Conservation (phyloP, 306 rosid species). For the Gleditsia sinensis region DNA sequence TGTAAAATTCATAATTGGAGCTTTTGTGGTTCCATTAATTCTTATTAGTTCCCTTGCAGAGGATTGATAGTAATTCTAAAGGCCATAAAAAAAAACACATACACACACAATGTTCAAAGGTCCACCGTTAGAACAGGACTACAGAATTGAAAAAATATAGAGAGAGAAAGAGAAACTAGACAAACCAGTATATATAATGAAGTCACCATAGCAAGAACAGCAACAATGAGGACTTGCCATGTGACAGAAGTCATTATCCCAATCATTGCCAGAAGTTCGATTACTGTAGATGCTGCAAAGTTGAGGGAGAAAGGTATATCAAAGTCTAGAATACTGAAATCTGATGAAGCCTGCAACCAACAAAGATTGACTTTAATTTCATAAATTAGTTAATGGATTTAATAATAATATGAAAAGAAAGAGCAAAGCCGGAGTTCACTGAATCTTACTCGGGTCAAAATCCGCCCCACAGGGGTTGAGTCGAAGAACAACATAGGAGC, state of each 20-base stretch:
- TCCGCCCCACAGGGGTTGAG: conserved; percentile 61
- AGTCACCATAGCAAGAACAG: conserved; percentile 43
- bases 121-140: neutral
- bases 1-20: conserved; percentile 75
- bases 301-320: conserved; percentile 53
- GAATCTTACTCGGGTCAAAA: conserved; percentile 58
- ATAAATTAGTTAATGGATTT: neutral
- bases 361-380: neutral
- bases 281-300: conserved; percentile 20
- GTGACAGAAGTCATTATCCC: conserved; percentile 57
- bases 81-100: neutral
- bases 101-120: neutral
- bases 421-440: too few relatives aligned
- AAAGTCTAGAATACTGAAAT: conserved; percentile 59
- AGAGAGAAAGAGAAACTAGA: neutral
- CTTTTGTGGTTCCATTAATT: conserved; percentile 86
- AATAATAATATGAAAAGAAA: too few relatives aligned
- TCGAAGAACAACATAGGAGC: conserved; percentile 65
- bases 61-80: conserved; percentile 69
- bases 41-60: conserved; percentile 69
- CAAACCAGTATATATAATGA: conserved; percentile 50
- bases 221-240: conserved; percentile 71
- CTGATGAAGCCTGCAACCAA: conserved; percentile 61
- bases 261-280: conserved; percentile 38
- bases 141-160: neutral